Percentiles rank a stretch among this genome's conserved stretches.
Conservation (phyloP, 202 grass and related monocot genomes). For the Cymbopogon flexuosus region DNA sequence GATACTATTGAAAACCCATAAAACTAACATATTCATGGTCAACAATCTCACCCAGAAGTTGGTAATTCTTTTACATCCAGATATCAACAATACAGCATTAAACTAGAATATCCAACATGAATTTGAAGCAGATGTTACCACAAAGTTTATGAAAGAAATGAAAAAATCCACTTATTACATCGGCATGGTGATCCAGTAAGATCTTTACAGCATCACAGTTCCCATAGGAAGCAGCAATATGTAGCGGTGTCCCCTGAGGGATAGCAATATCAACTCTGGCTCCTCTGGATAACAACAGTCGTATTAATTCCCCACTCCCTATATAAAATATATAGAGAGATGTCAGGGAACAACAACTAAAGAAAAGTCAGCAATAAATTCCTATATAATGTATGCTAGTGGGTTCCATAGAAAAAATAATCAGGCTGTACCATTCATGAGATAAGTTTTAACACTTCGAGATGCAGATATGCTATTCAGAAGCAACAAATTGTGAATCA, state of each 20-base stretch:
- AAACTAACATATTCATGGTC: neutral
- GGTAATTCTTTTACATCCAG: neutral
- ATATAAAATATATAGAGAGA: neutral
- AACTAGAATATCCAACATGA: neutral
- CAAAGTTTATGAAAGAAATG: neutral
- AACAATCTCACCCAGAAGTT: neutral
- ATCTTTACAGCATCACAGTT: slow-evolving; percentile 6
- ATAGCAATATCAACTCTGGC: slow-evolving; percentile 30
- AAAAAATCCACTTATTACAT: neutral
- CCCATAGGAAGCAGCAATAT: slow-evolving; percentile 37
- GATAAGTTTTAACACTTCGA: neutral
- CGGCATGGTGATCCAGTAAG: slow-evolving; percentile 31
- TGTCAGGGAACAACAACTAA: neutral
- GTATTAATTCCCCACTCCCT: neutral
- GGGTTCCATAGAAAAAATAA: neutral
- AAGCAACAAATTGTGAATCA: neutral
- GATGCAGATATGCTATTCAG: neutral
- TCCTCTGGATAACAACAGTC: neutral
- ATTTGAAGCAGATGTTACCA: neutral
- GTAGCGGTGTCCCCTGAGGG: slow-evolving; percentile 25
- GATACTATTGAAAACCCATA: neutral
- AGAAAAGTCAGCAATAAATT: neutral
- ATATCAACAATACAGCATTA: neutral
- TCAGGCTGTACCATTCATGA: neutral
- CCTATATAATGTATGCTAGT: neutral